phyloP scores from a whole-genome alignment of 1,284 basidiomycete species.

The Mycena sp. region DNA sequence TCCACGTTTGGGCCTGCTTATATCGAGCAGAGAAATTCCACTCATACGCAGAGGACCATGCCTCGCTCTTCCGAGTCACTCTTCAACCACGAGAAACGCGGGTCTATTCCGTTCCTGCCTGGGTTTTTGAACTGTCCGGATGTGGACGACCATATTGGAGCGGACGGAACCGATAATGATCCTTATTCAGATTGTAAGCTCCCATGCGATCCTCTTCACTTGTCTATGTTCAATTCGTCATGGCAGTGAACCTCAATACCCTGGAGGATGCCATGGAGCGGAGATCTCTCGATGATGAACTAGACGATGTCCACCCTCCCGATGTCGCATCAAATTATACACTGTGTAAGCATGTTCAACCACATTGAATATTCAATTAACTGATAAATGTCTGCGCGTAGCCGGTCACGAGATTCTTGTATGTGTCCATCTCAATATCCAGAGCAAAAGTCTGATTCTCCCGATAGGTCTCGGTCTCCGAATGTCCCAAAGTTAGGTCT shows the following conservation, averaged over 20 bases:
- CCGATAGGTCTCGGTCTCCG: not conserved
- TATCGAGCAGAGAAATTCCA: slow-evolving; percentile 5
- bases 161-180: slow-evolving; percentile 5
- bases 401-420: too few species aligned
- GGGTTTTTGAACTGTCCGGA: slow-evolving; percentile 16
- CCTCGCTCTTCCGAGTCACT: not conserved
- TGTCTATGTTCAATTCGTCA: not conserved
- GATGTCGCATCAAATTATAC: not conserved
- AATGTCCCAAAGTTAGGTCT: slow-evolving; percentile 1
- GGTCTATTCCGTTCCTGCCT: slow-evolving; percentile 11
- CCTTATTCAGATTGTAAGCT: slow-evolving; percentile 11
- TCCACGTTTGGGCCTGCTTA: slow-evolving; percentile 7
- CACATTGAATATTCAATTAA: too few species aligned
- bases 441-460: not conserved
- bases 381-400: too few species aligned
- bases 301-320: not conserved
- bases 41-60: not conserved
- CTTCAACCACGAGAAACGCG: slow-evolving; percentile 6
- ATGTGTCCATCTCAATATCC: too few species aligned
- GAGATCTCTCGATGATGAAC: not conserved
- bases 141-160: slow-evolving; percentile 2
- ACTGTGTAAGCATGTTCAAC: too few species aligned
- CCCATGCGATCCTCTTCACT: not conserved
- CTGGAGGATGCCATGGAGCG: slow-evolving; percentile 11
- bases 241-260: slow-evolving; percentile 2